Percentiles rank a stretch among this genome's conserved stretches.
phyloP scores from a whole-genome alignment of 2,329 filamentous ascomycete species.

The Lachnellula arida region DNA sequence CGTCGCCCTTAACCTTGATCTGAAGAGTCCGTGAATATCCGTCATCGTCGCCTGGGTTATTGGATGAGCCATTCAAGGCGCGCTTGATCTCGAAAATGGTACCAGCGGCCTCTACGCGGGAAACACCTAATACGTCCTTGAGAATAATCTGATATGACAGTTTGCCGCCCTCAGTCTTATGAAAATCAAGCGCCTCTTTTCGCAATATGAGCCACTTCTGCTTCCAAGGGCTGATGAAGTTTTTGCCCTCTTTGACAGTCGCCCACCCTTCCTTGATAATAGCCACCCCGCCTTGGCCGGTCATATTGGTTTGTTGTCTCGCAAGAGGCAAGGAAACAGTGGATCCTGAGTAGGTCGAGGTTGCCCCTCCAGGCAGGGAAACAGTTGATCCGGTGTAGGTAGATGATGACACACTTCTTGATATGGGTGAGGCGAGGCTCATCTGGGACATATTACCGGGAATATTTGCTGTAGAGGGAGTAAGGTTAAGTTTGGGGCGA shows the following conservation, averaged over 20 bases:
- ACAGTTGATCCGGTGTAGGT: constrained; percentile 70
- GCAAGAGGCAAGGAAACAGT: constrained; percentile 69
- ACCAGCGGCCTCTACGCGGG: constrained; percentile 83
- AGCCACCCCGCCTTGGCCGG: constrained; percentile 62
- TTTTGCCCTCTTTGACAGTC: constrained; percentile 84
- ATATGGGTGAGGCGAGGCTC: constrained; percentile 65
- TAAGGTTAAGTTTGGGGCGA: constrained; percentile 74
- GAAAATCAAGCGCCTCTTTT: constrained; percentile 89
- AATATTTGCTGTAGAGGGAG: constrained; percentile 65
- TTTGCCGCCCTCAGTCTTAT: constrained; percentile 87
- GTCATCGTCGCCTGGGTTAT: constrained; percentile 68
- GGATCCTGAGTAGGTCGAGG: constrained; percentile 65
- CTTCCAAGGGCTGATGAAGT: constrained; percentile 81
- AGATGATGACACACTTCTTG: constrained; percentile 60
- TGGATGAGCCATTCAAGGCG: constrained; percentile 60
- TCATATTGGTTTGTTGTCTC: constrained; percentile 50
- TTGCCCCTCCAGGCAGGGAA: constrained; percentile 60
- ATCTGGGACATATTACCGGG: constrained; percentile 76
- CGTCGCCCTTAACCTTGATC: constrained; percentile 90
- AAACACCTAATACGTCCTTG: constrained; percentile 83
- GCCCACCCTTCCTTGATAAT: constrained; percentile 80
- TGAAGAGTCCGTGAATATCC: constrained; percentile 78
- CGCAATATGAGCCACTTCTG: constrained; percentile 88
- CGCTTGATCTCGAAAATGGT: constrained; percentile 94
- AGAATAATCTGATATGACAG: constrained; percentile 80